Evolutionary conservation across 371 early-diverging fungal species (phyloP).

Genomic region (Coelomomyces lativittatus): DNA sequence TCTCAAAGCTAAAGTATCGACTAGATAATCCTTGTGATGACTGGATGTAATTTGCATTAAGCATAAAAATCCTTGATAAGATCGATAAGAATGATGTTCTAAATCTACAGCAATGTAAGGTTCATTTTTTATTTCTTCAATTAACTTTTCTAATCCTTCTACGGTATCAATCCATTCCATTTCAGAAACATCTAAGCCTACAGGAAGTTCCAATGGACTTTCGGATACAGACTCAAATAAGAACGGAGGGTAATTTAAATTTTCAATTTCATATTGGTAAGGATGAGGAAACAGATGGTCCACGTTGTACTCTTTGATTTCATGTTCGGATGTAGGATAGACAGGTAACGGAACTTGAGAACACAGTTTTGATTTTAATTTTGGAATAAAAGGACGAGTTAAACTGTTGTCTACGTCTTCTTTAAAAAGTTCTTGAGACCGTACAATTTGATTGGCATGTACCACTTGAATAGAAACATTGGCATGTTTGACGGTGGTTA

Average conservation of each 20-base stretch:
- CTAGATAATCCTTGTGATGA: constrained; percentile 65
- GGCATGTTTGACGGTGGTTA: constrained; percentile 27
- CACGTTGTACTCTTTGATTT: neutral
- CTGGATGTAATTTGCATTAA: constrained; percentile 85
- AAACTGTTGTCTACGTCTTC: constrained; percentile 69
- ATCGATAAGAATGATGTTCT: constrained; percentile 84
- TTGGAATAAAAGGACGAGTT: constrained; percentile 51
- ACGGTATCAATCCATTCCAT: constrained; percentile 54
- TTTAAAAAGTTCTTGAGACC: constrained; percentile 72
- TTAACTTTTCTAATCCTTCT: constrained; percentile 41
- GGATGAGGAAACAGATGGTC: constrained; percentile 49
- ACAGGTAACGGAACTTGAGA: constrained; percentile 55
- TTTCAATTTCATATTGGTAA: constrained; percentile 71
- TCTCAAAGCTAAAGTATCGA: constrained; percentile 77
- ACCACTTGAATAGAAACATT: constrained; percentile 6
- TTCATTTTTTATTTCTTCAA: constrained; percentile 31
- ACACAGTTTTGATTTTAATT: constrained; percentile 61
- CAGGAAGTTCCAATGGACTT: constrained; percentile 11
- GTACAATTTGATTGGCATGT: constrained; percentile 52
- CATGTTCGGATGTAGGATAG: neutral
- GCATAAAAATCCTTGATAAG: constrained; percentile 85
- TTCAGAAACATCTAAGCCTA: constrained; percentile 37
- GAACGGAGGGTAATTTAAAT: constrained; percentile 51
- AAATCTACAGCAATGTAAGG: constrained; percentile 79
- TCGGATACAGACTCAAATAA: constrained; percentile 28